Evolutionary conservation across 164 flowering plant genomes (phyloP).

Genomic region (Akebia trifoliata): DNA sequence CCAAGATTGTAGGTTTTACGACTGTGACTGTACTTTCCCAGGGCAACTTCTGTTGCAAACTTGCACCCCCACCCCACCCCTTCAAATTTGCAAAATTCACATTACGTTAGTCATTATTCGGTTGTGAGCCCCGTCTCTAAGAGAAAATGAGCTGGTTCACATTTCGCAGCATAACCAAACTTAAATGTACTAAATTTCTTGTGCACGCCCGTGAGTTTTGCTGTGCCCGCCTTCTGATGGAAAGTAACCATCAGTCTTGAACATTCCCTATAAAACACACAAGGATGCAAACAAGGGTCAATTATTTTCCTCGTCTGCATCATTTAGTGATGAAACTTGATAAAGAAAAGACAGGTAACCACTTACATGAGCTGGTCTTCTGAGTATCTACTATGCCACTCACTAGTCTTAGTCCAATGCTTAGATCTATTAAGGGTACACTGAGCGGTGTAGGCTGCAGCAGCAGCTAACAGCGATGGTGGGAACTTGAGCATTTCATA

Average conservation of each 20-base stretch:
- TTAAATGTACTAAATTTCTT: constrained; percentile 37
- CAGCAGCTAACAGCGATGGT: constrained; percentile 74
- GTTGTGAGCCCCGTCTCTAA: too few relatives aligned
- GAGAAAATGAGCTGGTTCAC: constrained; percentile 32
- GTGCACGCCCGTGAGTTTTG: constrained; percentile 42
- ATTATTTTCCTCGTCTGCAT: too few relatives aligned
- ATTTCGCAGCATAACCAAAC: constrained; percentile 27
- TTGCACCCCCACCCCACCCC: constrained; percentile 10
- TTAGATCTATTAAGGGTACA: constrained; percentile 38
- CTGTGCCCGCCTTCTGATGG: constrained; percentile 40
- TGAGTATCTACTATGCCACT: constrained; percentile 48
- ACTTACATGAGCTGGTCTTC: constrained; percentile 59
- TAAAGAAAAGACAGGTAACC: too few relatives aligned
- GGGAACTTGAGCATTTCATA: constrained; percentile 66
- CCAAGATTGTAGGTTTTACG: background rate
- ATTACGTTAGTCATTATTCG: background rate
- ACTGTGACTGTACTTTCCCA: constrained; percentile 5
- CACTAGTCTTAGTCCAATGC: constrained; percentile 52
- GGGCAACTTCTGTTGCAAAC: constrained; percentile 45
- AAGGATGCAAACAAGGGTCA: too few relatives aligned
- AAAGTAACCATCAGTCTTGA: constrained; percentile 36
- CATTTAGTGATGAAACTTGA: too few relatives aligned
- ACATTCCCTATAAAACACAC: constrained; percentile 35
- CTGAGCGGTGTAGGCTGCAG: constrained; percentile 72
- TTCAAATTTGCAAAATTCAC: constrained; percentile 3